phyloP scores from a whole-genome alignment of 768 basidiomycete genomes.

The Lentinus tigrinus region DNA sequence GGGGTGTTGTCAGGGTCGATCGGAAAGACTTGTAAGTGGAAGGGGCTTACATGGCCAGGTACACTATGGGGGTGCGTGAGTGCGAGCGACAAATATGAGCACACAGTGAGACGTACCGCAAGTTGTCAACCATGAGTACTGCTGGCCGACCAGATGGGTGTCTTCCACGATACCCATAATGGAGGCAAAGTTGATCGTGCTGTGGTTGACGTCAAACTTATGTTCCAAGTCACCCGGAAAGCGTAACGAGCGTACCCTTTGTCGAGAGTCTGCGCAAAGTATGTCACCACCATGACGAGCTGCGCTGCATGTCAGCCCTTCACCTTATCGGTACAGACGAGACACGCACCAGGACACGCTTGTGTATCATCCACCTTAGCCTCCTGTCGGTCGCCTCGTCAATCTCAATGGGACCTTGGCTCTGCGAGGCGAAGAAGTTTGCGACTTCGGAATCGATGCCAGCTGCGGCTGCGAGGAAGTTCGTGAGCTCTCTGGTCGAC shows the following conservation, averaged over 20 bases:
- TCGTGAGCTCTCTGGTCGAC: neutral
- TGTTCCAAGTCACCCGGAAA: neutral
- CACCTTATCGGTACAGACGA: neutral
- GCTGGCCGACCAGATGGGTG: slow-evolving; percentile 45
- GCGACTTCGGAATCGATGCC: slow-evolving; percentile 49
- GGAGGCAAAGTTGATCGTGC: slow-evolving; percentile 46
- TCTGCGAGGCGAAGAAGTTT: slow-evolving; percentile 37
- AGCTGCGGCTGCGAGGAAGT: slow-evolving; percentile 12
- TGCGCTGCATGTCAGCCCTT: neutral
- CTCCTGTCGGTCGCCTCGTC: slow-evolving; percentile 43
- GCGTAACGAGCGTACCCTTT: slow-evolving; percentile 36
- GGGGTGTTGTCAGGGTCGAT: neutral
- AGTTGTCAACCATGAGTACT: slow-evolving; percentile 49
- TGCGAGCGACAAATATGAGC: neutral
- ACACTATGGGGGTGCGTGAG: neutral
- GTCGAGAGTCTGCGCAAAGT: slow-evolving; percentile 44
- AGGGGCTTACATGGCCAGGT: neutral
- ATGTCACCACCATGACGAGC: slow-evolving; percentile 46
- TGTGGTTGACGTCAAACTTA: slow-evolving; percentile 12
- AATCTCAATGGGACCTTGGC: slow-evolving; percentile 32
- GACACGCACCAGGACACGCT: slow-evolving; percentile 37
- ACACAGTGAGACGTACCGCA: slow-evolving; percentile 35
- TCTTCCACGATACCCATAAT: slow-evolving; percentile 48
- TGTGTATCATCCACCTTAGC: slow-evolving; percentile 46
- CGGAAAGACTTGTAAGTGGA: too few relatives aligned